Conservation (phyloP, 208 protist genomes). For the Trypanosomatidae sp. region DNA sequence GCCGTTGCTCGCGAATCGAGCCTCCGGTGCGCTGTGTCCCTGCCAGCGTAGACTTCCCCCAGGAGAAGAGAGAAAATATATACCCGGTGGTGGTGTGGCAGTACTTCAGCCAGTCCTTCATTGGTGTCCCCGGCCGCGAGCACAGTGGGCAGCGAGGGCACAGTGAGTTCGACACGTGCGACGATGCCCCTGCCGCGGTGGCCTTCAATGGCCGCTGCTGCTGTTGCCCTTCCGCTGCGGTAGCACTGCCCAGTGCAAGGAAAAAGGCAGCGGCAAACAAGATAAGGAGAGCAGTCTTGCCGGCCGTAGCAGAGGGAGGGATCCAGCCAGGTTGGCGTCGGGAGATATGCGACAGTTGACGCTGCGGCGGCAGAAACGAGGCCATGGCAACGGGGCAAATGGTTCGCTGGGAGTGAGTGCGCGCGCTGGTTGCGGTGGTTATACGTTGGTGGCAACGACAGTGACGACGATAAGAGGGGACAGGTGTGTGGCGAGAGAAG, state of each 20-base stretch:
- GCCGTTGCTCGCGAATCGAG: constrained; percentile 14
- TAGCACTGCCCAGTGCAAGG: not conserved
- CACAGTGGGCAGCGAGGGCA: constrained; percentile 60
- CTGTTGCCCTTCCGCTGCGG: not conserved
- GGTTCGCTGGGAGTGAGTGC: not conserved
- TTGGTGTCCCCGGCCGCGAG: constrained; percentile 21
- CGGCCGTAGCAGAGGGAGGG: not conserved
- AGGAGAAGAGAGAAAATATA: constrained; percentile 24
- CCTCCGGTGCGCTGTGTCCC: not conserved
- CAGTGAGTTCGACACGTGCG: constrained; percentile 1
- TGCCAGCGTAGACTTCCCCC: constrained; percentile 17
- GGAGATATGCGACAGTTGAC: not conserved
- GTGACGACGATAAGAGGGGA: too few species aligned
- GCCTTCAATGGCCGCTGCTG: not conserved
- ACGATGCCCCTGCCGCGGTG: not conserved
- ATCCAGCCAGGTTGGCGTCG: not conserved
- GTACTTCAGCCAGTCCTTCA: constrained; percentile 31
- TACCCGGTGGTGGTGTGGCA: constrained; percentile 34
- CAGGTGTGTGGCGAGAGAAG: not conserved
- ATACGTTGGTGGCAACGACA: not conserved
- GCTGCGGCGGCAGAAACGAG: not conserved
- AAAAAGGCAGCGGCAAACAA: not conserved
- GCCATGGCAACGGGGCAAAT: not conserved
- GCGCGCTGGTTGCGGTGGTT: not conserved
- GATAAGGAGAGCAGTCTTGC: not conserved